Evolutionary conservation across 805 yeast genomes (phyloP).

Genomic region (Hanseniaspora valbyensis): DNA sequence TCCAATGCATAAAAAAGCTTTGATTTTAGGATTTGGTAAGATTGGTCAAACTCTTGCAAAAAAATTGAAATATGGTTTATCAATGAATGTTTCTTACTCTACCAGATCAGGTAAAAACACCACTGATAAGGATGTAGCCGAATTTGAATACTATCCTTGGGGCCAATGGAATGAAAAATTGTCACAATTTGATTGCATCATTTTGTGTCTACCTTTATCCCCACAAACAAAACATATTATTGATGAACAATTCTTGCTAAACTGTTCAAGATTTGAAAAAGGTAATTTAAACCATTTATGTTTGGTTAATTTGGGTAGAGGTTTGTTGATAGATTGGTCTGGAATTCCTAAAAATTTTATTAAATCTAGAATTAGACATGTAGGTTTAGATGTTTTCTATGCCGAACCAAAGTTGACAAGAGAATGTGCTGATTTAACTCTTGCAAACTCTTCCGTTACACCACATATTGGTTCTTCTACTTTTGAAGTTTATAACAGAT

Average conservation of each 20-base stretch:
- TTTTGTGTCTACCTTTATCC: conserved; percentile 48
- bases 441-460: conserved; percentile 34
- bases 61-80: conserved; percentile 38
- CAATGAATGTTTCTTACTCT: conserved; percentile 49
- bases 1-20: conserved; percentile 43
- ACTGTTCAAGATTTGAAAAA: conserved; percentile 23
- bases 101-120: conserved; percentile 34
- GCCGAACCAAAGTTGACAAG: conserved; percentile 35
- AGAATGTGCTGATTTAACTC: conserved; percentile 12
- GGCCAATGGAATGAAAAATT: conserved; percentile 23
- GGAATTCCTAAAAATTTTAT: conserved; percentile 38
- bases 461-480: conserved; percentile 60
- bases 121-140: conserved; percentile 25
- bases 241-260: conserved; percentile 32
- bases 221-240: conserved; percentile 42
- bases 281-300: conserved; percentile 30
- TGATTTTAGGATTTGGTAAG: conserved; percentile 51
- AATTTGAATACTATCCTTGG: conserved; percentile 30
- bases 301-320: conserved; percentile 54
- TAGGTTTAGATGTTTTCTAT: conserved; percentile 53
- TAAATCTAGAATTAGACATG: conserved; percentile 34
- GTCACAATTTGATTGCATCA: conserved; percentile 40
- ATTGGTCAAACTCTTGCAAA: conserved; percentile 47
- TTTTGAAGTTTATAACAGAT: conserved; percentile 33
- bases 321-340: conserved; percentile 41